A percentile compares a stretch with the other conserved stretches of the same genome.
Evolutionary conservation across 2,329 filamentous ascomycete species (phyloP).

Genomic region (Botrytis galanthina): DNA sequence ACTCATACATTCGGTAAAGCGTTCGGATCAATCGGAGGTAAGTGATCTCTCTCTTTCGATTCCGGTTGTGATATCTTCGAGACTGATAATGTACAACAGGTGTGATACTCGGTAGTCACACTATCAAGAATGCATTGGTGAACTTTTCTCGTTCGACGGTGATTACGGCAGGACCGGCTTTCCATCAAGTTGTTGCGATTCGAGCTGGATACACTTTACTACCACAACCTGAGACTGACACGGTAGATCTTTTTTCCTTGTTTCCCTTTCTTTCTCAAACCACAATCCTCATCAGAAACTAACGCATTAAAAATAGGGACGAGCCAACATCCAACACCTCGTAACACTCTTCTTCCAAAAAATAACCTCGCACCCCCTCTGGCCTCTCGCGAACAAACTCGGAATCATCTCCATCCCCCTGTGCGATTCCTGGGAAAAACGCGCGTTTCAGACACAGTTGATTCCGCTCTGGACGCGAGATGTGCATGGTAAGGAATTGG

Average conservation of each 20-base stretch:
- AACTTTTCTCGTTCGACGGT: background rate
- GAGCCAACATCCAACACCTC: background rate
- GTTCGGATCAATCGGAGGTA: background rate
- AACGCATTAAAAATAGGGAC: background rate
- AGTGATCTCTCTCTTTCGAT: background rate
- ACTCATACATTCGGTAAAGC: background rate
- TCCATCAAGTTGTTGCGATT: slow-evolving; percentile 1
- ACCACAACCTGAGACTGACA: background rate
- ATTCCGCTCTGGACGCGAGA: background rate
- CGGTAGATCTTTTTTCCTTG: background rate
- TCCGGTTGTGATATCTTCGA: background rate
- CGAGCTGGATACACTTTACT: background rate
- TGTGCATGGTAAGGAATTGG: background rate
- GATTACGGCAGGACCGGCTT: background rate
- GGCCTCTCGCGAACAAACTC: background rate
- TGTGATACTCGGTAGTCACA: background rate
- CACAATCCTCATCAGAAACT: background rate
- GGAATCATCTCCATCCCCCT: background rate
- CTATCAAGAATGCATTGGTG: background rate
- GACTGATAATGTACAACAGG: background rate
- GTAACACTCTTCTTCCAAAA: background rate
- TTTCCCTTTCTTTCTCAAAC: background rate
- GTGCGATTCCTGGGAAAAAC: background rate
- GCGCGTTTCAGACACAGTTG: background rate
- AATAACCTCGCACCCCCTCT: background rate